Conservation (phyloP, 2,329 filamentous ascomycete genomes). For the Arthrobotrys megalospora region DNA sequence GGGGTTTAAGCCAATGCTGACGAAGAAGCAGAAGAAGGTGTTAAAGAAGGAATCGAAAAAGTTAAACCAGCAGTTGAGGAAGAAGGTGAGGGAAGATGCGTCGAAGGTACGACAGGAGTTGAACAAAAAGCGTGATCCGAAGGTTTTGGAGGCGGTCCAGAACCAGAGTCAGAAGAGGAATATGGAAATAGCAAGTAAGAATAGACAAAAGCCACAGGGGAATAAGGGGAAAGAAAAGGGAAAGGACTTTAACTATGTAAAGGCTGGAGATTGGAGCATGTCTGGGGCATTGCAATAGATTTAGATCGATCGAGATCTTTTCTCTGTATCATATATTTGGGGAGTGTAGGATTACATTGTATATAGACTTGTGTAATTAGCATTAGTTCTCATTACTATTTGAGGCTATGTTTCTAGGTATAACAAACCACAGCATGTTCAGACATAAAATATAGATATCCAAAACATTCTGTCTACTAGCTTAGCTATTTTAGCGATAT, state of each 20-base stretch:
- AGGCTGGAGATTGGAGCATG: neutral
- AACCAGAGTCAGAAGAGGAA: neutral
- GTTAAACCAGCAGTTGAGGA: constrained; percentile 20
- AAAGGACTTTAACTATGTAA: neutral
- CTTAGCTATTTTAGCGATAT: too few species aligned
- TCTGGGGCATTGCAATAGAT: neutral
- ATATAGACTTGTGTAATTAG: constrained; percentile 1
- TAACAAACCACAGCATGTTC: too few species aligned
- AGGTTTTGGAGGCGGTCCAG: neutral
- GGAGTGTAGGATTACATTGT: constrained; percentile 25
- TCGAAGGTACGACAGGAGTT: constrained; percentile 4
- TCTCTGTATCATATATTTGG: constrained; percentile 25
- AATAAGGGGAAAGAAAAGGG: constrained; percentile 1
- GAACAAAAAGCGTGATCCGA: constrained; percentile 20
- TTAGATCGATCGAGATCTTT: neutral
- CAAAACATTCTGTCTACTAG: too few species aligned
- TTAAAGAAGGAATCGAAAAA: constrained; percentile 37
- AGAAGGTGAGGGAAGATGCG: constrained; percentile 42
- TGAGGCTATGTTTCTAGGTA: too few species aligned
- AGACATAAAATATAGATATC: too few species aligned
- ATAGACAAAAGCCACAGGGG: too few species aligned
- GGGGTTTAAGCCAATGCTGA: neutral
- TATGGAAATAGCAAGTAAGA: neutral
- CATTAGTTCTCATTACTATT: neutral
- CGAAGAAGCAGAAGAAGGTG: constrained; percentile 42